phyloP scores from a whole-genome alignment of 108 stramenopile species.

The Fistulifera solaris region DNA sequence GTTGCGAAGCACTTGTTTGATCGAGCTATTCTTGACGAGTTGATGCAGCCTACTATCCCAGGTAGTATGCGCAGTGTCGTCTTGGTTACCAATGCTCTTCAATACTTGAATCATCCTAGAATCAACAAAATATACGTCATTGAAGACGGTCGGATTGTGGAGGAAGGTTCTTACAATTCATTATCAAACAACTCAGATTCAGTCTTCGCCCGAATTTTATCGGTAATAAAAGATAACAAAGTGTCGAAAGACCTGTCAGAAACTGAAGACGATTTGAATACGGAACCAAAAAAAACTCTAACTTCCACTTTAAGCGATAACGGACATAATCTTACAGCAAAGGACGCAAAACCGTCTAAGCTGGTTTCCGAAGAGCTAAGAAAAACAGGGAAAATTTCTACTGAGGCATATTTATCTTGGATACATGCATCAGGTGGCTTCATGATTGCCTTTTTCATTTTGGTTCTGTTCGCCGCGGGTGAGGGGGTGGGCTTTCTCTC shows the following conservation, averaged over 20 bases:
- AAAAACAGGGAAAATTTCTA: slow-evolving; percentile 41
- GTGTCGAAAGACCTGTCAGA: slow-evolving; percentile 16
- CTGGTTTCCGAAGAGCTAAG: slow-evolving; percentile 57
- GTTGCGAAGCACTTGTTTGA: slow-evolving; percentile 87
- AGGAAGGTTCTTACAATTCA: slow-evolving; percentile 69
- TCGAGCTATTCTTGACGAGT: slow-evolving; percentile 74
- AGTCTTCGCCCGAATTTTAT: slow-evolving; percentile 45
- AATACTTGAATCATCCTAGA: slow-evolving; percentile 62
- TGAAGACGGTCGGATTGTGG: slow-evolving; percentile 62
- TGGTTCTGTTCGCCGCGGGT: slow-evolving; percentile 38
- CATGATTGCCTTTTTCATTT: slow-evolving; percentile 29
- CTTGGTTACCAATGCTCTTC: slow-evolving; percentile 90
- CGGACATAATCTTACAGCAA: background rate
- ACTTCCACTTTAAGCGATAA: background rate
- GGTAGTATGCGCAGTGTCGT: slow-evolving; percentile 41
- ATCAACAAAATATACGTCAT: slow-evolving; percentile 73
- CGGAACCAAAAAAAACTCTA: background rate
- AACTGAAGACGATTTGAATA: background rate
- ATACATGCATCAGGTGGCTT: slow-evolving; percentile 71
- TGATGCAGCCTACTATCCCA: slow-evolving; percentile 25
- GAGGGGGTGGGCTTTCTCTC: slow-evolving; percentile 42
- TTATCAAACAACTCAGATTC: slow-evolving; percentile 40
- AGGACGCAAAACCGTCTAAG: slow-evolving; percentile 11
- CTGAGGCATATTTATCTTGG: slow-evolving; percentile 66
- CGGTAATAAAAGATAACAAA: slow-evolving; percentile 45